phyloP scores from a whole-genome alignment of 2,329 filamentous ascomycete genomes.

The Canariomyces notabilis region DNA sequence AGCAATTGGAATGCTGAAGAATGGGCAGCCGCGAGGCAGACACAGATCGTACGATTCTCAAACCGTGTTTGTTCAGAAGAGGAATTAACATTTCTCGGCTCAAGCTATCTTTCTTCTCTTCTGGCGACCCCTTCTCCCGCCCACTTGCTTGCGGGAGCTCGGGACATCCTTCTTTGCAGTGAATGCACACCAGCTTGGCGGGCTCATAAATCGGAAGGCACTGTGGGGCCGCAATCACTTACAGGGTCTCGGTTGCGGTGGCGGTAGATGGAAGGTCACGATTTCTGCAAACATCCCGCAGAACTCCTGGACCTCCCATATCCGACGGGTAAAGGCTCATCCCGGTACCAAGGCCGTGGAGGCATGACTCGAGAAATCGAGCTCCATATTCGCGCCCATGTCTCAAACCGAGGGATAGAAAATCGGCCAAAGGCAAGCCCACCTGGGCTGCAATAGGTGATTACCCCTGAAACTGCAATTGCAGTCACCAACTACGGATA shows the following conservation, averaged over 20 bases:
- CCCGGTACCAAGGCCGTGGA: not conserved
- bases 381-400: not conserved
- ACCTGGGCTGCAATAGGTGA: not conserved
- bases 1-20: not conserved
- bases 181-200: constrained; percentile 15
- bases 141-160: too few species aligned
- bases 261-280: constrained; percentile 15
- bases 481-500: too few species aligned
- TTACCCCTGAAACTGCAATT: not conserved
- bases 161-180: not conserved
- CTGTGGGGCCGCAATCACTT: constrained; percentile 5
- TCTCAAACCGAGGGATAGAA: constrained; percentile 4
- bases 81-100: too few species aligned
- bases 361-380: constrained; percentile 2
- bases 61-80: too few species aligned
- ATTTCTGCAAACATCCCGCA: constrained; percentile 4
- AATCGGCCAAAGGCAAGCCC: too few species aligned
- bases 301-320: too few species aligned
- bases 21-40: not conserved
- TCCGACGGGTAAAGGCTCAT: constrained; percentile 17
- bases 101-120: not conserved
- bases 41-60: constrained; percentile 3
- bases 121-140: too few species aligned
- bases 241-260: constrained; percentile 14
- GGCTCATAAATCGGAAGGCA: constrained; percentile 6